phyloP scores from a whole-genome alignment of 352 stramenopile genomes.

The Phytophthora vignae region DNA sequence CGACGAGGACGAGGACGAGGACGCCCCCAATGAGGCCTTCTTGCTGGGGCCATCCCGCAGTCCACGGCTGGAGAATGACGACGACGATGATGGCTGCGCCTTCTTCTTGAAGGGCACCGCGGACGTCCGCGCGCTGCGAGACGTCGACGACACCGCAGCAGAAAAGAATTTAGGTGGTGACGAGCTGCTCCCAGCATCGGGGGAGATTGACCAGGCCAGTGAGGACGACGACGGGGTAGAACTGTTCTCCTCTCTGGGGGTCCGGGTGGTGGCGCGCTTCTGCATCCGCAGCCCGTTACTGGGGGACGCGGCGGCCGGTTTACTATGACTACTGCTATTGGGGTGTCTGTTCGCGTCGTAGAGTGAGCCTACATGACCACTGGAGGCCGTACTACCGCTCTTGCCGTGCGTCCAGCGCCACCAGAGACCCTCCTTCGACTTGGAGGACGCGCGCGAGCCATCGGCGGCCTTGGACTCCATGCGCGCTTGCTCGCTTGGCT shows the following conservation, averaged over 20 bases:
- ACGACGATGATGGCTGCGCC: not conserved
- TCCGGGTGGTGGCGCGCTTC: constrained; percentile 43
- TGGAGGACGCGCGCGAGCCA: constrained; percentile 28
- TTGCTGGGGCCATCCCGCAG: constrained; percentile 21
- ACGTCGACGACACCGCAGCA: not conserved
- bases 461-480: constrained; percentile 49
- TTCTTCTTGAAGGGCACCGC: constrained; percentile 37
- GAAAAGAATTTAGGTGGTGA: constrained; percentile 41
- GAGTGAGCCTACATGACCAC: constrained; percentile 17
- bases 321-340: constrained; percentile 46
- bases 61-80: constrained; percentile 22
- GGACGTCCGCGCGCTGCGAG: constrained; percentile 5
- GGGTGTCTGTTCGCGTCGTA: not conserved
- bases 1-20: constrained; percentile 20
- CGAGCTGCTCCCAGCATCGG: constrained; percentile 2
- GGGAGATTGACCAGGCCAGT: constrained; percentile 8
- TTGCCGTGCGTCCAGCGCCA: constrained; percentile 84
- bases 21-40: constrained; percentile 22
- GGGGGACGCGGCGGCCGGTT: constrained; percentile 21
- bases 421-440: constrained; percentile 53
- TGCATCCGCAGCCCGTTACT: constrained; percentile 53
- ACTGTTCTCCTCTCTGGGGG: not conserved
- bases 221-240: not conserved
- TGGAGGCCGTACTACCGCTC: constrained; percentile 54
- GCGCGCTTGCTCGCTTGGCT: constrained; percentile 1